Conservation (phyloP, 768 basidiomycete genomes). For the Cystofilobasidium macerans region DNA sequence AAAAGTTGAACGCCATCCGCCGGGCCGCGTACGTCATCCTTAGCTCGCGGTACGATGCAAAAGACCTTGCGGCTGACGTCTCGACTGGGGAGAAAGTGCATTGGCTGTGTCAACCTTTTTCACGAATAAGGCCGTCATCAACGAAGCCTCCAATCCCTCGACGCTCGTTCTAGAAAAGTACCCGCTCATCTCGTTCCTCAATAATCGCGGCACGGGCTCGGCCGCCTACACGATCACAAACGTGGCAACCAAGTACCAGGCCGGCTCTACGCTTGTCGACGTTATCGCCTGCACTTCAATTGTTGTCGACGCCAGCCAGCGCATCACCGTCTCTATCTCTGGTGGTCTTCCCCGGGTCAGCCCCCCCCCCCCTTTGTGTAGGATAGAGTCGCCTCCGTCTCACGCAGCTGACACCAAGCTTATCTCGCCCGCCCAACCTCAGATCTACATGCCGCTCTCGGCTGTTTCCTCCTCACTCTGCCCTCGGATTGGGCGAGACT, state of each 20-base stretch:
- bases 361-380: background rate
- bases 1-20: slow-evolving; percentile 9
- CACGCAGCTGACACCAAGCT: background rate
- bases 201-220: slow-evolving; percentile 9
- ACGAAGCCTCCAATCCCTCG: slow-evolving; percentile 6
- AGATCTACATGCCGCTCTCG: slow-evolving; percentile 20
- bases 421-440: background rate
- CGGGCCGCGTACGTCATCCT: slow-evolving; percentile 5
- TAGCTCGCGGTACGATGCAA: no score
- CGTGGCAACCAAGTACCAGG: slow-evolving; percentile 8
- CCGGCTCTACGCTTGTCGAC: slow-evolving; percentile 12
- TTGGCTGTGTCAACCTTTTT: background rate
- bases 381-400: no score
- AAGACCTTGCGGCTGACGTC: background rate
- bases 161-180: slow-evolving; percentile 17
- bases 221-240: background rate
- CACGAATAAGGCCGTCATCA: background rate
- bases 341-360: slow-evolving; percentile 10
- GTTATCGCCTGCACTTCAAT: slow-evolving; percentile 2
- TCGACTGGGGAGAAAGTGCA: no score
- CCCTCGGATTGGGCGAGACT: background rate
- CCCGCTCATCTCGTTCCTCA: slow-evolving; percentile 19
- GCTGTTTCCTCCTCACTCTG: slow-evolving; percentile 3
- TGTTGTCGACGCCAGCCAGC: background rate
- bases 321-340: background rate